A percentile compares a stretch with the other conserved stretches of the same genome.
Conservation (phyloP, 805 yeast genomes). For the Kluyveromyces siamensis region DNA sequence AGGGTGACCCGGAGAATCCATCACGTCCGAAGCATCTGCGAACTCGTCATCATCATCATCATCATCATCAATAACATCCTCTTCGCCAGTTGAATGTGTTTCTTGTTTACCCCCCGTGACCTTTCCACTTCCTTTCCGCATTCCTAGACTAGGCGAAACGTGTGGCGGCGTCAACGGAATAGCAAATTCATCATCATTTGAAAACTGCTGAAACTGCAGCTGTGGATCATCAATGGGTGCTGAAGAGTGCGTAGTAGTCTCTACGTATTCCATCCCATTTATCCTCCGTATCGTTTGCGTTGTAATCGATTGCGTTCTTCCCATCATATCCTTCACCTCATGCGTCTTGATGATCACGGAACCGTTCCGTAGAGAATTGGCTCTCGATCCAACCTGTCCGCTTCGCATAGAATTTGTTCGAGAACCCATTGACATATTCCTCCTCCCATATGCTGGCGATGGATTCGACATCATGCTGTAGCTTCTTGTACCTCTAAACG, state of each 20-base stretch:
- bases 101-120: neutral
- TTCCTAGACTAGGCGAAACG: conserved; percentile 8
- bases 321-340: conserved; percentile 39
- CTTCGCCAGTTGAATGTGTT: neutral
- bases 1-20: neutral
- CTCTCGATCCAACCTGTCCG: conserved; percentile 12
- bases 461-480: neutral
- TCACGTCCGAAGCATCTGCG: conserved; percentile 19
- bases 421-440: neutral
- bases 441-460: neutral
- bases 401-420: neutral
- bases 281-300: conserved; percentile 42
- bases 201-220: conserved; percentile 24
- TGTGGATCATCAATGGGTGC: conserved; percentile 19
- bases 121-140: conserved; percentile 4
- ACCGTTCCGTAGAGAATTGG: conserved; percentile 12
- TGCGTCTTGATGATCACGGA: conserved; percentile 39
- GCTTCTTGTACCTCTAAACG: neutral
- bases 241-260: conserved; percentile 37
- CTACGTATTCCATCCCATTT: conserved; percentile 41
- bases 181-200: conserved; percentile 2
- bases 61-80: conserved; percentile 3
- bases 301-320: conserved; percentile 48
- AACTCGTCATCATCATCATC: conserved; percentile 10
- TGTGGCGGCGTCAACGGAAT: neutral